These are phyloP conservation scores for Podospora bellae-mahoneyi DNA, from an alignment of 495 filamentous ascomycete species.

Conservation along the genomic window DNA sequence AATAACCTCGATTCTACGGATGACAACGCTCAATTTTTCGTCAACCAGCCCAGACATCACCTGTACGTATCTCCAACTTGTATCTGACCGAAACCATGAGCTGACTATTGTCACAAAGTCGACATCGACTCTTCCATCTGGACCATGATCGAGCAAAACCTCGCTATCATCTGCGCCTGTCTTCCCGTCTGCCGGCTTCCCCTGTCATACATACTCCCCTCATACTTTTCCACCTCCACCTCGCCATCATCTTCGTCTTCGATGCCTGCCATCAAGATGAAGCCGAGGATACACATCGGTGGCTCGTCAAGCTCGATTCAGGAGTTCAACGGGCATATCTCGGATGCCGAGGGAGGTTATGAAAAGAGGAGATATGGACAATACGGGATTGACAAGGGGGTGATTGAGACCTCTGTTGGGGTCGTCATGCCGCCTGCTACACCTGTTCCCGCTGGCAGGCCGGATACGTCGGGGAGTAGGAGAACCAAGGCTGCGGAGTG, in stretches of 20 bases:
- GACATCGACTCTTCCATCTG: constrained; percentile 42
- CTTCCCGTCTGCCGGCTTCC: constrained; percentile 32
- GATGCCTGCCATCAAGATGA: background rate
- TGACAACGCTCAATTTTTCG: constrained; percentile 25
- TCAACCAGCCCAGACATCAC: constrained; percentile 23
- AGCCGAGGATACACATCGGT: background rate
- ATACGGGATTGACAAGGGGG: background rate
- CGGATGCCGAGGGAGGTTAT: background rate
- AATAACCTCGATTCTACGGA: constrained; percentile 25
- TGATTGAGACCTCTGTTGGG: background rate
- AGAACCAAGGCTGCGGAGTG: too few species aligned
- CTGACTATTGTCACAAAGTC: background rate
- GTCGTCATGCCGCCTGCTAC: background rate
- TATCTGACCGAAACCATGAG: background rate
- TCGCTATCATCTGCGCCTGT: constrained; percentile 47
- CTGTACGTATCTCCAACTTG: constrained; percentile 11
- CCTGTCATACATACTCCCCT: background rate
- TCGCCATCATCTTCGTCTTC: background rate
- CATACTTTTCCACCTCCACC: constrained; percentile 1
- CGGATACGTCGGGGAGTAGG: background rate
- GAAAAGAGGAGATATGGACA: background rate
- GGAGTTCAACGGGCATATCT: background rate
- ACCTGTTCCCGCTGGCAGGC: background rate
- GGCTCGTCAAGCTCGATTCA: background rate
- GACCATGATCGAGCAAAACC: constrained; percentile 46